Base-by-base conservation (phyloP, 768 basidiomycete species). In the Tephrocybe sp. region DNA sequence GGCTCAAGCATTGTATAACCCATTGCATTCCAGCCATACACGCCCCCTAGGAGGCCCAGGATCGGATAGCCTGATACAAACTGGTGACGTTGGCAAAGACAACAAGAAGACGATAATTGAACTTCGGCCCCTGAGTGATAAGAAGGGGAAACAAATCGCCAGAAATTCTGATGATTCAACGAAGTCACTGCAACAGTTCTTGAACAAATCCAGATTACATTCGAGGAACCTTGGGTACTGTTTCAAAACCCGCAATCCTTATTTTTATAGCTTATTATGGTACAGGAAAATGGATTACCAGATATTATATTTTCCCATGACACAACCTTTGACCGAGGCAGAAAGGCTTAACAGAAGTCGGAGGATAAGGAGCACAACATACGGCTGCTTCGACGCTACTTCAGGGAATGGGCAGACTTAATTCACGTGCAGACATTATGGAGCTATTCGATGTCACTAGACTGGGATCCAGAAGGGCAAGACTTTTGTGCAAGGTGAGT, bases 241-340 rank as follows among this genome's bases (percentile, higher is more conserved):
- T 11, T 43, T 36, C 21, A 12, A 50, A 3, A 21, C 7, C 11
- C 18, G 11, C 7, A 18, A 3, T 13, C 10, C 12, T 25, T 1
- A 4, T 7, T 31, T 12, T 23, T n/a, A 6, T 5, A 16, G 33
- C 46, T 42, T 13, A 50, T n/a, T 24, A 23, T 19, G 41, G 10
- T 16, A n/a, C 56, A 84, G 83, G 52, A 71, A 67, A 54, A 69
- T 78, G 50, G 74, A 86, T 38, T 93, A 89, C 61, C 93, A 97
- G 62, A 79, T 95, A 15, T 71, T 97, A 24, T 87, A 83, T 59
- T 93, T 94, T 57, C 86, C 89, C 1, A 77, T 93, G 68, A 76
- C 72, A 0, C 69, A 74, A 1, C 83, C 88, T 5, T 66, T 93
- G 42, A 74, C 74, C 2, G 75, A 80, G 11, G 45, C 60, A 21